Conservation (phyloP, 768 basidiomycete genomes). For the Boletus vinaceobasis region DNA sequence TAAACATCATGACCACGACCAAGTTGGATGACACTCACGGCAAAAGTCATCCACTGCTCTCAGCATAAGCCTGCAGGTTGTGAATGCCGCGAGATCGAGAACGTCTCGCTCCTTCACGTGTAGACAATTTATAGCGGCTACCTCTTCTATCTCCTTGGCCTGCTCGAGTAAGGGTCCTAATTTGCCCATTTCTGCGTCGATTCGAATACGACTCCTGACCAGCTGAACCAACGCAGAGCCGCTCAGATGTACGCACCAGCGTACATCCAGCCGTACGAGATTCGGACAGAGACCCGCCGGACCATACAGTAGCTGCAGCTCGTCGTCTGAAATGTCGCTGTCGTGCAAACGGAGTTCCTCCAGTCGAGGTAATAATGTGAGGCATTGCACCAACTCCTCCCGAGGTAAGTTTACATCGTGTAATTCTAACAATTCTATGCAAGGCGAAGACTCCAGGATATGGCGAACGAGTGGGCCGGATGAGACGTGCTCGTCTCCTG, state of each 20-base stretch:
- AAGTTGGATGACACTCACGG: conserved; percentile 42
- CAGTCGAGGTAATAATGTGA: conserved; percentile 37
- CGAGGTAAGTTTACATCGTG: conserved; percentile 46
- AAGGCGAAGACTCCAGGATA: conserved; percentile 31
- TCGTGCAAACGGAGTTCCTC: conserved; percentile 54
- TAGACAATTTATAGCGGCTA: conserved; percentile 56
- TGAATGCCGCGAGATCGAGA: conserved; percentile 44
- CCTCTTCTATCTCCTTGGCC: conserved; percentile 36
- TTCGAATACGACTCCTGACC: conserved; percentile 38
- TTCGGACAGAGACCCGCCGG: conserved; percentile 43
- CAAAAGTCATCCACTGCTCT: conserved; percentile 46
- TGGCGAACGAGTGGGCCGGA: conserved; percentile 28
- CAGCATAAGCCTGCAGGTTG: conserved; percentile 46
- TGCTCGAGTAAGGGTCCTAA: conserved; percentile 1
- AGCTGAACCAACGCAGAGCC: conserved; percentile 50
- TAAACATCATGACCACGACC: not conserved
- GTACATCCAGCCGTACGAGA: conserved; percentile 49
- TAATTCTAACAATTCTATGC: conserved; percentile 44
- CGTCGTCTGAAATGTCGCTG: conserved; percentile 51
- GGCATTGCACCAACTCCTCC: conserved; percentile 35
- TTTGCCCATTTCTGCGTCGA: not conserved
- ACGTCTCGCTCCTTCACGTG: conserved; percentile 55
- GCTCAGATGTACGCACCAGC: conserved; percentile 57
- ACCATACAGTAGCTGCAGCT: conserved; percentile 38
- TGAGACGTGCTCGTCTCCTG: conserved; percentile 16